These are phyloP conservation scores for Metschnikowia baotianmanensis DNA, from an alignment of 805 yeast species.

Conservation along the genomic window DNA sequence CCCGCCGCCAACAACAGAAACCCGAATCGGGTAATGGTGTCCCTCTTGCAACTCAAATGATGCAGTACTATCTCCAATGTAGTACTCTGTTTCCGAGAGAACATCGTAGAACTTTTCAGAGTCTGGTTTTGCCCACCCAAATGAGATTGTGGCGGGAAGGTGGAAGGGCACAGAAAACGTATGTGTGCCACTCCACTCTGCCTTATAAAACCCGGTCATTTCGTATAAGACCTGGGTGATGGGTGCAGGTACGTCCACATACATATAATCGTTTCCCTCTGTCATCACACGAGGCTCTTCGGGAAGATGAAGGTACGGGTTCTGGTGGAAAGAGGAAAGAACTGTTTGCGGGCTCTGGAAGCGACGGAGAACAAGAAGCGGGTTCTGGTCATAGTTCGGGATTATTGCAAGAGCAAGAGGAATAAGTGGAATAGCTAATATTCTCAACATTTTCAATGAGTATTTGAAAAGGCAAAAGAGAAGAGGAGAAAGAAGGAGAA, in stretches of 20 bases:
- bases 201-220: not conserved
- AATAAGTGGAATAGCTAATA: too few relatives aligned
- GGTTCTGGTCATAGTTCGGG: not conserved
- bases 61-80: not conserved
- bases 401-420: too few relatives aligned
- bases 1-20: not conserved
- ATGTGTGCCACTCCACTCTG: not conserved
- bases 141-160: not conserved
- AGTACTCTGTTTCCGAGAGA: not conserved
- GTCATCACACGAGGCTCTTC: not conserved
- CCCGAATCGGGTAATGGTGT: not conserved
- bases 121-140: not conserved
- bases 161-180: not conserved
- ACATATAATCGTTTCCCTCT: not conserved
- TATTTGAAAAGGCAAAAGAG: too few relatives aligned
- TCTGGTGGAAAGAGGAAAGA: not conserved
- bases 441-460: too few relatives aligned
- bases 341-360: not conserved
- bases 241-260: not conserved
- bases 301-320: not conserved
- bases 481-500: too few relatives aligned
- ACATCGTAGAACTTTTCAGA: not conserved
- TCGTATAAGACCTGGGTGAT: not conserved
- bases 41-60: not conserved
- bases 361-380: not conserved